Percentiles rank a stretch among this genome's conserved stretches.
Evolutionary conservation across 225 moss, liverwort and hornwort species (phyloP).

Genomic region (Physcomitrium patens): DNA sequence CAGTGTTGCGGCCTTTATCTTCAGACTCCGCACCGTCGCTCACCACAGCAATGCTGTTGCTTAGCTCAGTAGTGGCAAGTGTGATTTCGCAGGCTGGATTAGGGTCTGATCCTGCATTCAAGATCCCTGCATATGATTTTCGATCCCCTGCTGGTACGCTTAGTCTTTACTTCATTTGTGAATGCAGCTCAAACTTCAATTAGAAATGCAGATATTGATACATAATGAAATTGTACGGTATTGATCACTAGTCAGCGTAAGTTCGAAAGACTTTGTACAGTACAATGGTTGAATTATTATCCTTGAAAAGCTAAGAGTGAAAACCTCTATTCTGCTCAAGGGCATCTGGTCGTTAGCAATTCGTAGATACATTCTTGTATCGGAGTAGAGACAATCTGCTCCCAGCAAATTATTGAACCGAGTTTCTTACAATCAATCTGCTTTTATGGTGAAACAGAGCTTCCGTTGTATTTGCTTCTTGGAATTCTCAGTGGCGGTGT

Average conservation of each 20-base stretch:
- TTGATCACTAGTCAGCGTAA: too few relatives aligned
- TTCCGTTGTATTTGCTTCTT: slow-evolving; percentile 89
- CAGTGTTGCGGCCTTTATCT: slow-evolving; percentile 82
- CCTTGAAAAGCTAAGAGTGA: too few relatives aligned
- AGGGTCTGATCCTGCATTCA: slow-evolving; percentile 98
- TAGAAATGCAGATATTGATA: background rate
- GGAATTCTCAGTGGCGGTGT: slow-evolving; percentile 86
- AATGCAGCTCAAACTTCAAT: slow-evolving; percentile 1
- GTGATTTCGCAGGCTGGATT: slow-evolving; percentile 97
- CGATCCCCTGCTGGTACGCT: slow-evolving; percentile 87
- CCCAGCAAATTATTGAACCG: background rate
- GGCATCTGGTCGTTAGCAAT: background rate
- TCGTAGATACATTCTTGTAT: background rate
- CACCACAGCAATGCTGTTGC: slow-evolving; percentile 90
- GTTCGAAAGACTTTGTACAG: too few relatives aligned
- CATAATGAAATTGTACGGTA: background rate
- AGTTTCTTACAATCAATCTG: slow-evolving; percentile 3
- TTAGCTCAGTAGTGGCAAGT: slow-evolving; percentile 95
- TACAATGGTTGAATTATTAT: too few relatives aligned
- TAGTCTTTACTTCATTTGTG: slow-evolving; percentile 14
- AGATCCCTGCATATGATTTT: slow-evolving; percentile 92
- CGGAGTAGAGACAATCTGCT: slow-evolving; percentile 8
- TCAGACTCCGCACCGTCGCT: slow-evolving; percentile 83
- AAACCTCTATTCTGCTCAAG: too few relatives aligned
- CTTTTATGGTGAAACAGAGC: slow-evolving; percentile 62